Evolutionary conservation across 1,284 basidiomycete species (phyloP).

Genomic region (Phylloboletellus chloephorus): DNA sequence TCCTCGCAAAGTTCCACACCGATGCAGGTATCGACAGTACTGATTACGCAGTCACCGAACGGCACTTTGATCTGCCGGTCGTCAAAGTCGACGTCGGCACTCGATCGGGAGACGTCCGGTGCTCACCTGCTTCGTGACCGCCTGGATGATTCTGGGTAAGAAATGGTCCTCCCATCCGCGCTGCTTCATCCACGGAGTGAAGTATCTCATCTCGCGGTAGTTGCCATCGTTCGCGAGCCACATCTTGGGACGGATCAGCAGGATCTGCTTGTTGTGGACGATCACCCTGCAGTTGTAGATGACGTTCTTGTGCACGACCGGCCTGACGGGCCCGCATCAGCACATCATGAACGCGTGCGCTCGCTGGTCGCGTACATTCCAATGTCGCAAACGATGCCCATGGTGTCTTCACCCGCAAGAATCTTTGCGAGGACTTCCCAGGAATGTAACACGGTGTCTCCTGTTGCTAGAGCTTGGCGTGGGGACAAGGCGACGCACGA

Average conservation of each 20-base stretch:
- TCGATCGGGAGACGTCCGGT: neutral
- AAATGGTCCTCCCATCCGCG: conserved; percentile 85
- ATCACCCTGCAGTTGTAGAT: conserved; percentile 96
- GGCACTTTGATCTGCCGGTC: conserved; percentile 65
- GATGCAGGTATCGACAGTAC: conserved; percentile 92
- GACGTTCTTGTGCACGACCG: conserved; percentile 93
- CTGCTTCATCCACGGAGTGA: conserved; percentile 93
- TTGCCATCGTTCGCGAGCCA: conserved; percentile 99
- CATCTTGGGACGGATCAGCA: conserved; percentile 97
- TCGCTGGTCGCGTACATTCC: conserved; percentile 67
- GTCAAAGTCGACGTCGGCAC: conserved; percentile 4
- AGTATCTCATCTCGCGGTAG: conserved; percentile 94
- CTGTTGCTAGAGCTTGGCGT: conserved; percentile 43
- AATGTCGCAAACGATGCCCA: conserved; percentile 86
- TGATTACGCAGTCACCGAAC: conserved; percentile 92
- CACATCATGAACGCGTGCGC: neutral
- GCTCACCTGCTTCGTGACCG: conserved; percentile 82
- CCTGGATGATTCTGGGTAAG: conserved; percentile 81
- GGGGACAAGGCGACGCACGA: neutral
- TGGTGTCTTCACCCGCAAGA: conserved; percentile 68
- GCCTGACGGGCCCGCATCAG: conserved; percentile 49
- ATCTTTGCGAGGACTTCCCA: conserved; percentile 93
- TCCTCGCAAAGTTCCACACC: conserved; percentile 97
- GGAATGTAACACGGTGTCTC: conserved; percentile 91
- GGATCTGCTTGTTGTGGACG: conserved; percentile 78